Percentiles rank a stretch among this genome's conserved stretches.
Conservation (phyloP, 805 yeast genomes). For the Sugiyamaella smithiae region DNA sequence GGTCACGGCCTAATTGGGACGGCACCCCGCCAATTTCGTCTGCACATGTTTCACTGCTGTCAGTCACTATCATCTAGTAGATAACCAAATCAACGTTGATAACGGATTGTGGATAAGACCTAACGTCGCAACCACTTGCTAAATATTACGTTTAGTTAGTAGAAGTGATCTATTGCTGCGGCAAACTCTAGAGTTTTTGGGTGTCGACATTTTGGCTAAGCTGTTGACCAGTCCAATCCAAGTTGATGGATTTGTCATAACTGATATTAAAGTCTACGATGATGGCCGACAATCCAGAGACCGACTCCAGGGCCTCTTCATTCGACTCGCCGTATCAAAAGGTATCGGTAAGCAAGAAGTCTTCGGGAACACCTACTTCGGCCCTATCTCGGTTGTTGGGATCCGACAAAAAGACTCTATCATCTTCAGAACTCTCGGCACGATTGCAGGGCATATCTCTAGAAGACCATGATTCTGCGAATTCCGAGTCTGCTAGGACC, state of each 20-base stretch:
- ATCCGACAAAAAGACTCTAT: slow-evolving; percentile 5
- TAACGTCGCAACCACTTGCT: no score
- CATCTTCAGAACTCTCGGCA: slow-evolving; percentile 4
- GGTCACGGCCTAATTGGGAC: slow-evolving; percentile 3
- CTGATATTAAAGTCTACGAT: no score
- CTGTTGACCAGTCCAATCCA: no score
- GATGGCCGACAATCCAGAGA: background rate
- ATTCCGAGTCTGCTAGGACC: background rate
- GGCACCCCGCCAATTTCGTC: slow-evolving; percentile 6
- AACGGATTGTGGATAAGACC: no score
- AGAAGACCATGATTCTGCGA: background rate
- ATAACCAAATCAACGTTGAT: no score
- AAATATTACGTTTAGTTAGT: no score
- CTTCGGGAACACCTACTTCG: slow-evolving; percentile 8
- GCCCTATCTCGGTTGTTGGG: slow-evolving; percentile 16
- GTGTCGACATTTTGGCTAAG: no score
- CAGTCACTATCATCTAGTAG: background rate
- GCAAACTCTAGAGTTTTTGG: no score
- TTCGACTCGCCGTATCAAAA: slow-evolving; percentile 10
- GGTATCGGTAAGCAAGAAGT: slow-evolving; percentile 1
- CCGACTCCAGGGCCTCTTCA: background rate
- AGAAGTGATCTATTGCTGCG: no score
- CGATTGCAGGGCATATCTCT: slow-evolving; percentile 9
- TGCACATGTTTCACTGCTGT: background rate
- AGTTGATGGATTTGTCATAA: no score